These are phyloP conservation scores for Rhodotorula sp. DNA, from an alignment of 1,284 basidiomycete genomes.

Conservation along the genomic window DNA sequence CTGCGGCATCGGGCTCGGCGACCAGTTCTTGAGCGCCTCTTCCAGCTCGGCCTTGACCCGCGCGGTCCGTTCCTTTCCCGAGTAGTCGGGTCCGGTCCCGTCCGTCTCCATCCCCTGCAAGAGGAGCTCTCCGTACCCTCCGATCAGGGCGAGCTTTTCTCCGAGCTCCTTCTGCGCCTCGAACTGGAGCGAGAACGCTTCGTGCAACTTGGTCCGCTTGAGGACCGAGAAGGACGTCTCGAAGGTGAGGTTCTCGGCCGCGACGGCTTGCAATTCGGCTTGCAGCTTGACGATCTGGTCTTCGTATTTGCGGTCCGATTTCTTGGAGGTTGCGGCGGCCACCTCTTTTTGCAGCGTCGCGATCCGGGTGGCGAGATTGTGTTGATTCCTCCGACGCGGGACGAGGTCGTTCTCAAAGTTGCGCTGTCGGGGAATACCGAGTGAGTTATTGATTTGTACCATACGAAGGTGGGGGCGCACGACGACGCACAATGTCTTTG, in stretches of 20 bases:
- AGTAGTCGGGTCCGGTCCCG: constrained; percentile 34
- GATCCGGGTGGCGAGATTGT: constrained; percentile 24
- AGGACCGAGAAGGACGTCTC: constrained; percentile 36
- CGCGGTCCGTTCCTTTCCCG: constrained; percentile 41
- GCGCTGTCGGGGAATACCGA: constrained; percentile 17
- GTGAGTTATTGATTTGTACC: background rate
- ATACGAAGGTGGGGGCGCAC: no score
- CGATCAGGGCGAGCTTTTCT: constrained; percentile 45
- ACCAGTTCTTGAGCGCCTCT: constrained; percentile 28
- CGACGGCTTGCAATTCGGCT: constrained; percentile 32
- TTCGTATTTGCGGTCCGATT: constrained; percentile 14
- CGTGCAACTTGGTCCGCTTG: constrained; percentile 44
- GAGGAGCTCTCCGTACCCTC: constrained; percentile 42
- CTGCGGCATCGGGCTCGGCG: constrained; percentile 15
- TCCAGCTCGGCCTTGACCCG: constrained; percentile 40
- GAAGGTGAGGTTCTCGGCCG: constrained; percentile 30
- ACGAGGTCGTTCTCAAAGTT: constrained; percentile 44
- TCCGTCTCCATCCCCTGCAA: constrained; percentile 40
- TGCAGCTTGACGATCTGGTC: constrained; percentile 18
- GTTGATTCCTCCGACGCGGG: constrained; percentile 27
- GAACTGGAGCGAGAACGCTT: constrained; percentile 41
- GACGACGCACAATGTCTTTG: constrained; percentile 36
- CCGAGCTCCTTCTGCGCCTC: constrained; percentile 42
- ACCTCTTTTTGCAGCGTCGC: constrained; percentile 20
- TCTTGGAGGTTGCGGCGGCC: constrained; percentile 5